Percentiles rank a stretch among this genome's conserved stretches.
phyloP scores from a whole-genome alignment of 2,329 filamentous ascomycete genomes.

The Fusarium oxysporum region DNA sequence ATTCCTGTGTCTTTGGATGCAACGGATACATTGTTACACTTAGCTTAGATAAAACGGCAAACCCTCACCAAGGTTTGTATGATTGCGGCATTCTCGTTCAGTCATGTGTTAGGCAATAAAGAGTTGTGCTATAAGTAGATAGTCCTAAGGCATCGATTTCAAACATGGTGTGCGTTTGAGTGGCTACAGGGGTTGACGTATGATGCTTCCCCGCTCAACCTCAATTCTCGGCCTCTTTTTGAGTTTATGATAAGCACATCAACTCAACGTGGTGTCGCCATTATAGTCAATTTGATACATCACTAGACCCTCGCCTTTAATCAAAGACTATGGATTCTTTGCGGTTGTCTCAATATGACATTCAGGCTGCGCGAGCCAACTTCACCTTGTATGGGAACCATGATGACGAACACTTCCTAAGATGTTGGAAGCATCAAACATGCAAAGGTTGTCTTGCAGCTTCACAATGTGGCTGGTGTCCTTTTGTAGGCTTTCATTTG shows the following conservation, averaged over 20 bases:
- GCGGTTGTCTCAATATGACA: slow-evolving; percentile 10
- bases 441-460: slow-evolving; percentile 60
- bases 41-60: background rate
- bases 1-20: slow-evolving; percentile 7
- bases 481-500: slow-evolving; percentile 55
- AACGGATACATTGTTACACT: slow-evolving; percentile 4
- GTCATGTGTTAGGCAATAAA: background rate
- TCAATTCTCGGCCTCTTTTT: background rate
- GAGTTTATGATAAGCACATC: slow-evolving; percentile 1
- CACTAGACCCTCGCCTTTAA: background rate
- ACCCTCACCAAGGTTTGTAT: background rate
- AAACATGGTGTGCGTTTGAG: background rate
- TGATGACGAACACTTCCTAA: slow-evolving; percentile 55
- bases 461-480: slow-evolving; percentile 64
- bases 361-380: slow-evolving; percentile 43
- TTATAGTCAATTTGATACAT: background rate
- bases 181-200: slow-evolving; percentile 23
- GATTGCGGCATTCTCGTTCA: background rate
- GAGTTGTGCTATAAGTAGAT: background rate
- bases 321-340: slow-evolving; percentile 21
- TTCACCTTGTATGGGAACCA: slow-evolving; percentile 47
- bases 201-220: slow-evolving; percentile 30
- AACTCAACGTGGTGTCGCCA: background rate
- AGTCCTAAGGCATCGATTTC: background rate
- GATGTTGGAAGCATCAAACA: slow-evolving; percentile 64